Conservation (phyloP, 345 rosid species). For the Leavenworthia alabamica region DNA sequence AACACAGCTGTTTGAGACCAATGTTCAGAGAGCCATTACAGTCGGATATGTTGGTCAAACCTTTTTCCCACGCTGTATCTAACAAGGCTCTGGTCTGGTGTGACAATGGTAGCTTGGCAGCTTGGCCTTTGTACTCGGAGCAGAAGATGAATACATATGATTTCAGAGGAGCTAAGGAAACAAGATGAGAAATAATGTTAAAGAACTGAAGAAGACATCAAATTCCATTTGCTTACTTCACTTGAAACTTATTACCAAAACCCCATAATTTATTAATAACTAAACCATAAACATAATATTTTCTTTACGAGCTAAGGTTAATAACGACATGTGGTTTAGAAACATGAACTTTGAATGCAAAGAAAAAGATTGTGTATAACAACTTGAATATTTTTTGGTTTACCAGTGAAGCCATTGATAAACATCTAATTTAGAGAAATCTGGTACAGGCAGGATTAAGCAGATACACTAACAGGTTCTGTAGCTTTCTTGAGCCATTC, state of each 20-base stretch:
- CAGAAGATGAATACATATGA: too few relatives aligned
- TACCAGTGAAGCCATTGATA: background rate
- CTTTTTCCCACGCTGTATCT: too few relatives aligned
- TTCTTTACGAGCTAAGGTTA: background rate
- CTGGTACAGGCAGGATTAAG: background rate
- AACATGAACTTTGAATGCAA: conserved; percentile 14
- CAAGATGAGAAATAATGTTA: conserved; percentile 27
- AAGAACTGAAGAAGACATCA: conserved; percentile 29
- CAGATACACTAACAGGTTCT: conserved; percentile 47
- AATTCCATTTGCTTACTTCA: conserved; percentile 10
- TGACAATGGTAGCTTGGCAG: too few relatives aligned
- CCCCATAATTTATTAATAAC: background rate
- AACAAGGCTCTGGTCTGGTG: too few relatives aligned
- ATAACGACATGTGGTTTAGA: background rate
- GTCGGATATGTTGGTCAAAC: too few relatives aligned
- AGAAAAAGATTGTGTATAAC: background rate
- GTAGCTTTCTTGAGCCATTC: conserved; percentile 91
- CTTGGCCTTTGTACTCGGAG: too few relatives aligned
- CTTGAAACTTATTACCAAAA: background rate
- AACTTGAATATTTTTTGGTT: conserved; percentile 4
- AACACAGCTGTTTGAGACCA: too few relatives aligned
- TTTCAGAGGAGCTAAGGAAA: too few relatives aligned
- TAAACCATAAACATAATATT: background rate
- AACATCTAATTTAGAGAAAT: conserved; percentile 7
- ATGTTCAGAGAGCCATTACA: too few relatives aligned